Evolutionary conservation across 345 rosid species (phyloP), one percentile per base, ranked within the genome.

Genomic region (Gossypium herbaceum): DNA sequence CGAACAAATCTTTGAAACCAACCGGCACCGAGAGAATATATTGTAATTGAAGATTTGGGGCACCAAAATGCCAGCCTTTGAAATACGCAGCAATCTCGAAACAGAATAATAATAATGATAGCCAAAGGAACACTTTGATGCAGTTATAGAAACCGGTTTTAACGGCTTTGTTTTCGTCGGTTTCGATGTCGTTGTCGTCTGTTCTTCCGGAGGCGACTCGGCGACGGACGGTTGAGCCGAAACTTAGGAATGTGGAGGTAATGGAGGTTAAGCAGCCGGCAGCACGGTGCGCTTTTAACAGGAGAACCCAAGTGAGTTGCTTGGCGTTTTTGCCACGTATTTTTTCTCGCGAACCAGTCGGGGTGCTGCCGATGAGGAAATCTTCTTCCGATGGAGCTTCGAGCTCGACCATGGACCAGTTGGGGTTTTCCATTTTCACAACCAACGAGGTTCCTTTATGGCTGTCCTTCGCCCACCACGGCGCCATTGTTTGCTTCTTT

Each of bases 291-390:
- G 97, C 99, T 84, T 90, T 95, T 4, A 95, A 82, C 75, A 95
- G 90, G 41, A 95, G 97, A 41, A 91, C 96, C 99, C 99, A 95
- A 0, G 99, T 95, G 75, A 95, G 94, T 79, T 95, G 99, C 75
- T 85, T 89, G 17, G 99, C 99, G 85, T 95, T 95, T 84, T 85
- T 93, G 84, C 92, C 87, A 3, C 94, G 89, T 15, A 83, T 77
- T 54, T 86, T 90, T 48, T 91, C 92, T 13, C 77, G 61, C 20
- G 64, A 66, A 16, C 78, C 78, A 12, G 62, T 55, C 41, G 82
- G 85, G 3, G 83, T 66, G 78, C 69, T 82, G 15, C 79, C 79
- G 73, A 79, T 78, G 39, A 89, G 73, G 79, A 94, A 90, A 81
- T 92, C 97, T 12, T 91, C 91, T 39, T 90, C 91, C 1, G 91